phyloP scores from a whole-genome alignment of 441 rosid species.

The Populus hybrid region DNA sequence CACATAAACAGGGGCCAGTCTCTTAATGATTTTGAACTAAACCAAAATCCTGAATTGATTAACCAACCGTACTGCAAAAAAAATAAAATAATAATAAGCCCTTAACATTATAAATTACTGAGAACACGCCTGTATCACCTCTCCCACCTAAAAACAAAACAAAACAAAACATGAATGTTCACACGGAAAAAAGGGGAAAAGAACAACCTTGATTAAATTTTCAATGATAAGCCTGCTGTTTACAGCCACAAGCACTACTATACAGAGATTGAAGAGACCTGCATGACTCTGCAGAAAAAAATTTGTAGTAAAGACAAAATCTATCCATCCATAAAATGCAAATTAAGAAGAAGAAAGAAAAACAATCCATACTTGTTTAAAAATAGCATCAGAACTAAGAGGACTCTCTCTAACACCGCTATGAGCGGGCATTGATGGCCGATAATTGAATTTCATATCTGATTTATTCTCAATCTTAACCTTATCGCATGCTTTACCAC shows the following conservation, averaged over 20 bases:
- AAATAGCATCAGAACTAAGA: slow-evolving; percentile 89
- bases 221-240: slow-evolving; percentile 97
- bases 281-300: slow-evolving; percentile 79
- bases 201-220: slow-evolving; percentile 81
- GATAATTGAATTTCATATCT: slow-evolving; percentile 45
- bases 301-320: background rate
- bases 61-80: slow-evolving; percentile 90
- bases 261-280: slow-evolving; percentile 95
- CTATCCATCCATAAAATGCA: background rate
- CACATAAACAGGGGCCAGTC: slow-evolving; percentile 99
- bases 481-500: slow-evolving; percentile 9
- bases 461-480: slow-evolving; percentile 19
- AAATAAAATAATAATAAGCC: background rate
- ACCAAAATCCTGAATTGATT: slow-evolving; percentile 90
- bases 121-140: background rate
- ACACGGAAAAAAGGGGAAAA: background rate
- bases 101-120: background rate
- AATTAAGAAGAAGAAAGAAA: background rate
- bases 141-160: background rate
- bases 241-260: slow-evolving; percentile 94
- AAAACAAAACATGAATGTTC: background rate
- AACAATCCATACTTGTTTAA: slow-evolving; percentile 56
- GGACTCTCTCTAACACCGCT: slow-evolving; percentile 79
- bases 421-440: slow-evolving; percentile 91
- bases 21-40: slow-evolving; percentile 78